Evolutionary conservation across 202 grass and related monocot species (phyloP).

Genomic region (Dendrocalamus latiflorus): DNA sequence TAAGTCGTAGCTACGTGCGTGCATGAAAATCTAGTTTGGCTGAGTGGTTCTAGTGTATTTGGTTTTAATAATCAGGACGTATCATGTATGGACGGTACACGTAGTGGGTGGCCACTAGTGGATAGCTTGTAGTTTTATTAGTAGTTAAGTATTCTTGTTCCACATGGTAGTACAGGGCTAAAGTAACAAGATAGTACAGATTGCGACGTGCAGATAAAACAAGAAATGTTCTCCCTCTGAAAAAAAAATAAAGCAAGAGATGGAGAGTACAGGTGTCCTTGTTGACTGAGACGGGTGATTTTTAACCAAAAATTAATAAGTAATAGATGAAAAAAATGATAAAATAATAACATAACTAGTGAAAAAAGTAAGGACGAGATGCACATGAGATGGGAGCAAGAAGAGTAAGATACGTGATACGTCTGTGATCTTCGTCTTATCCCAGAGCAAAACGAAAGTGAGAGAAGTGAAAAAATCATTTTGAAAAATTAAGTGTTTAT

Average conservation of each 20-base stretch:
- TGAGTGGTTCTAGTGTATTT: neutral
- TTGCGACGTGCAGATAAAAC: neutral
- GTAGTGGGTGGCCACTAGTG: neutral
- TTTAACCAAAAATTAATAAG: no score
- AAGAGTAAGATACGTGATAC: no score
- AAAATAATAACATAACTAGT: no score
- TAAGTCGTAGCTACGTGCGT: neutral
- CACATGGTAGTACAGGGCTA: constrained; percentile 9
- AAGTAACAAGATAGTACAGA: neutral
- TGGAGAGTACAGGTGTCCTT: neutral
- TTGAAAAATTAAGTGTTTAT: no score
- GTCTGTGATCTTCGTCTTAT: no score
- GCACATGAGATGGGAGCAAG: no score
- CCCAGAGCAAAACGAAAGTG: accelerated
- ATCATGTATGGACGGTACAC: neutral
- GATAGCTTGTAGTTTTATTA: neutral
- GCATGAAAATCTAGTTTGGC: neutral
- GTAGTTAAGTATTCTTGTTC: neutral
- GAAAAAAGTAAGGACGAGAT: no score
- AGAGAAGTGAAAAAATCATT: no score
- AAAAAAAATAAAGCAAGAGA: neutral
- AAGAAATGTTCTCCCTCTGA: neutral
- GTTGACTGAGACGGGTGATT: no score
- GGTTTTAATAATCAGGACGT: neutral
- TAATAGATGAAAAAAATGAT: no score